phyloP scores from a whole-genome alignment of 129 eudicot species.

The Arctium minus region DNA sequence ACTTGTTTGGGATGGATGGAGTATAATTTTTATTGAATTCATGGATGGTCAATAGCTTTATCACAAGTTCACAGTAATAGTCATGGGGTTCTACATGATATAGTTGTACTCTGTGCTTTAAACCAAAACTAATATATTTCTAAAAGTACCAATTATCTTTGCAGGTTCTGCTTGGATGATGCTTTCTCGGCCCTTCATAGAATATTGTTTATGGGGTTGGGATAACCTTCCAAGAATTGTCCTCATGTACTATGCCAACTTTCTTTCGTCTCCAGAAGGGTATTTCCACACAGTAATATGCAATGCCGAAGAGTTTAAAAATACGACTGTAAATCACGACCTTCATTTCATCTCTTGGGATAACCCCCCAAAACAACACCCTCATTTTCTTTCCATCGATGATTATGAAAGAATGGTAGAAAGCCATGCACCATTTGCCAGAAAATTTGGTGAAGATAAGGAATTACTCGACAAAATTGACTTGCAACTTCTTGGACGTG shows the following conservation, averaged over 20 bases:
- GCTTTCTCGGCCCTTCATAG: constrained; percentile 74
- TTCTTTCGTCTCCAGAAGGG: constrained; percentile 81
- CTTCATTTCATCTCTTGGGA: constrained; percentile 88
- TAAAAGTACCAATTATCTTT: not conserved
- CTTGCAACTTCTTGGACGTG: constrained; percentile 52
- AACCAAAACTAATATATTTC: not conserved
- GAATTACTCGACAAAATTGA: constrained; percentile 67
- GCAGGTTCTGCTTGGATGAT: constrained; percentile 94
- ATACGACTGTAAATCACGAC: constrained; percentile 78
- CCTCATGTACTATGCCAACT: constrained; percentile 79
- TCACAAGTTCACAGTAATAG: too few relatives aligned
- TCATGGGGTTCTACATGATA: too few relatives aligned
- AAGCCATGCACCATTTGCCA: constrained; percentile 76
- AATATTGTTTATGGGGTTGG: constrained; percentile 82
- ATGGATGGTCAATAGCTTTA: too few relatives aligned
- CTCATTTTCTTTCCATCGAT: constrained; percentile 52
- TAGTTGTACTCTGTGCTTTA: not conserved
- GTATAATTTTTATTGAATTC: too few relatives aligned
- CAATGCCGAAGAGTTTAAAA: constrained; percentile 60
- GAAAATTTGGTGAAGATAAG: constrained; percentile 62
- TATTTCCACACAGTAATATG: constrained; percentile 85
- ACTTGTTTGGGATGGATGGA: too few relatives aligned
- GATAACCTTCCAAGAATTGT: constrained; percentile 72
- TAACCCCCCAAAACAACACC: constrained; percentile 82
- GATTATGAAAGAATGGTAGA: constrained; percentile 63